Evolutionary conservation across 2,329 filamentous ascomycete species (phyloP).

Genomic region (Ophiostoma populinum): DNA sequence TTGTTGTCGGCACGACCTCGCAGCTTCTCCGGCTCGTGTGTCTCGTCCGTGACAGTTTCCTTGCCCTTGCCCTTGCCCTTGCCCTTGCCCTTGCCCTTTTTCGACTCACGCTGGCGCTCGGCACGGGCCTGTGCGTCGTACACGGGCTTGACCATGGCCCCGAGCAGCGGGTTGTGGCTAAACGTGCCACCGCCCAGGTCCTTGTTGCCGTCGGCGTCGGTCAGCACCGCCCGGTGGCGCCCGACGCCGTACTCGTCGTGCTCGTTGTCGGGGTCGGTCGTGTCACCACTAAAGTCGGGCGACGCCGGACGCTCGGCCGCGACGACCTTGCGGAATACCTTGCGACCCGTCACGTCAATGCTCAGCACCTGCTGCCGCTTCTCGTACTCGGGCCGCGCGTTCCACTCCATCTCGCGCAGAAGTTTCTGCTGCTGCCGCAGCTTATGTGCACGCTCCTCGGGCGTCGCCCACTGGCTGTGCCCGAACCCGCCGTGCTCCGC

Average conservation of each 20-base stretch:
- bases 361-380: slow-evolving; percentile 72
- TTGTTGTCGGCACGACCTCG: slow-evolving; percentile 24
- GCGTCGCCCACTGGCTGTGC: slow-evolving; percentile 51
- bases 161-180: slow-evolving; percentile 48
- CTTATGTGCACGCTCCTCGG: slow-evolving; percentile 65
- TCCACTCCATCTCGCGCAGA: slow-evolving; percentile 74
- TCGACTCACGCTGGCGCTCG: slow-evolving; percentile 16
- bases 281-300: slow-evolving; percentile 18
- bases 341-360: slow-evolving; percentile 64
- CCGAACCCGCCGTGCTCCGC: slow-evolving; percentile 9
- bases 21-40: slow-evolving; percentile 8
- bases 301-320: slow-evolving; percentile 40
- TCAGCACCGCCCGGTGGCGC: slow-evolving; percentile 11
- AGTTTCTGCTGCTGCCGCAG: slow-evolving; percentile 74
- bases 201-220: slow-evolving; percentile 20
- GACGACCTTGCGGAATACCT: slow-evolving; percentile 56
- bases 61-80: neutral
- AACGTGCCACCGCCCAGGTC: slow-evolving; percentile 37
- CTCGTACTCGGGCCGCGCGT: slow-evolving; percentile 70
- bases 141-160: slow-evolving; percentile 47
- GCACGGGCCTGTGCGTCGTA: slow-evolving; percentile 21
- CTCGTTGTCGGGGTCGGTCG: slow-evolving; percentile 1
- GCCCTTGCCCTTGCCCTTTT: neutral
- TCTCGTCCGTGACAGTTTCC: neutral
- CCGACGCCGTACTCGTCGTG: slow-evolving; percentile 15